Evolutionary conservation across 306 rosid species (phyloP), one percentile per base, ranked within the genome.

Genomic region (Sicyos edulis): DNA sequence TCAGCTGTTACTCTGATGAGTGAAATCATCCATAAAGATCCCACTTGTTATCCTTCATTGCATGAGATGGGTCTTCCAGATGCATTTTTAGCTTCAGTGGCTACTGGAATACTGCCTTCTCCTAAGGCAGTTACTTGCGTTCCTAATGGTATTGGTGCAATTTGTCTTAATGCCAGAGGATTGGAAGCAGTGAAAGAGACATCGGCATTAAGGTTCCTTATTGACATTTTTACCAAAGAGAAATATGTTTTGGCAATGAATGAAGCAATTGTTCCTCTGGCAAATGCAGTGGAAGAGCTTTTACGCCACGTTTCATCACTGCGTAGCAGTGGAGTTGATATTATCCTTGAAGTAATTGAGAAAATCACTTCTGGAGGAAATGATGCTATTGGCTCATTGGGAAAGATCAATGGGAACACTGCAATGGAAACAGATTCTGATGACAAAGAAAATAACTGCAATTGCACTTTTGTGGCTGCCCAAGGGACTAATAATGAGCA

Each of bases 1-100:
- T 92, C 98, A 50, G 98, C 98, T 74, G 98, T 88, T 82, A 90
- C 96, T 71, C 91, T 92, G 61, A 85, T 92, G 96, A 92, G 96
- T 83, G 98, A 92, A 86, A 88, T 89, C 57, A 92, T 92, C 81
- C 98, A 92, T 87, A 92, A 87, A 81, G 98, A 92, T 75, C 96
- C 98, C 66, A 92, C 96, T 22, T 88, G 86, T 77, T 92, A 85
- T 81, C 75, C 91, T 77, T 75, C 84, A 82, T 76, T 92, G 80
- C 96, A 88, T 79, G 98, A 92, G 77, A 81, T 88, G 90, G 96
- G 96, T 72, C 98, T 92, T 72, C 98, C 98, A 44, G 87, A 85
- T 76, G 96, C 93, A 59, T 92, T 92, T 84, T 77, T 92, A 77
- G 83, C 91, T 79, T 90, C 98, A n/a, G 85, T 92, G 70, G 80